Evolutionary conservation across 176 grass and related monocot genomes (phyloP), one percentile per base, ranked within the genome.

Genomic region (Poa annua): DNA sequence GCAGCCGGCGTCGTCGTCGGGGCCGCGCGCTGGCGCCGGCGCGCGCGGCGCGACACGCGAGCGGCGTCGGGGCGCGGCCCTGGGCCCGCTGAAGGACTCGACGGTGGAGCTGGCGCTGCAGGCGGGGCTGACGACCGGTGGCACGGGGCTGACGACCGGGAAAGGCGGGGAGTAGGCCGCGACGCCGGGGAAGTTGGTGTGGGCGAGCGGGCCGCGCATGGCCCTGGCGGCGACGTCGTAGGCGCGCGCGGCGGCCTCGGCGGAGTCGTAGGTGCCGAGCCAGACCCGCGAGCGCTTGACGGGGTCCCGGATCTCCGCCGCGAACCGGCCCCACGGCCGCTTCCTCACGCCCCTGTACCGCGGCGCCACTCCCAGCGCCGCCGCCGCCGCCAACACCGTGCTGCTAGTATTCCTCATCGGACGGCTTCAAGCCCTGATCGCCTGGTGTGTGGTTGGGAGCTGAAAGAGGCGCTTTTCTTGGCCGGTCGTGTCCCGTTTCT

Each of bases 261-360:
- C 91, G 53, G 91, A 93, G 81, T 87, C 85, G 84, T 69, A 92
- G 77, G 87, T 92, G 36, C 87, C 87, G 72, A 92, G 91, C 87
- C 87, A 87, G 8, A 88, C 78, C 36, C 85, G 85, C 78, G 89
- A 73, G 5, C 82, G 80, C 84, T 87, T 97, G 16, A 64, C 81
- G 29, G 94, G 94, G 73, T 97, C 94, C 3, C 92, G 87, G 85
- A 97, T 97, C 87, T 97, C 94, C 35, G 92, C 94, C 76, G 94
- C 92, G 45, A 92, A 97, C 63, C 89, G 44, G 24, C 94, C 94
- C 94, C 94, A 94, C 47, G 94, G 94, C 74, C 94, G 75, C 90
- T 92, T 97, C 59, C 94, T 38, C 61, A 97, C 94, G 25, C 92
- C 94, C 71, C 85, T 81, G 78, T 89, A 89, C 63, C 88, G 22